Base-by-base conservation (phyloP, 2,329 filamentous ascomycete species). In the Knoxdaviesia capensis region DNA sequence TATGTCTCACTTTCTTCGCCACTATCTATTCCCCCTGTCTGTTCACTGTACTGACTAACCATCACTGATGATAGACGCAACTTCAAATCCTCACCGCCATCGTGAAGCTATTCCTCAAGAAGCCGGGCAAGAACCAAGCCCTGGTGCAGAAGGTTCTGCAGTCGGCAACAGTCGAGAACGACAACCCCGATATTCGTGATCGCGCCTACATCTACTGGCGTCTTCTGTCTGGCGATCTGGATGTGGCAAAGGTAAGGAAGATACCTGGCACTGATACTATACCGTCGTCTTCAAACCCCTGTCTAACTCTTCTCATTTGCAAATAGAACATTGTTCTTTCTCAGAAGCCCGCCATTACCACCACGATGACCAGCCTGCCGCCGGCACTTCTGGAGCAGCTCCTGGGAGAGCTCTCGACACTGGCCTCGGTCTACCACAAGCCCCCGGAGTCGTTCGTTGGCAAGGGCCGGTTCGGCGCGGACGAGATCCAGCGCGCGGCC, bases 131-230 rank as follows among this genome's bases (percentile, higher is more conserved):
- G 55, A 88, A 82, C 43, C 88, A 96, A 61, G 76, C 75, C 1
- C 67, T 98, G 3, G 88, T 98, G 1, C 87, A 94, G 54, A 94
- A 92, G 57, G 87, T 98, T 10, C 70, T 98, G 29, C 87, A 96
- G 59, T 72, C 79, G 34, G 88, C 90, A 31, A 98, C 90, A 6
- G 81, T 81, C 36, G 87, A 96, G 53, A 94, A 87, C 54, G 90
- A 98, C 58, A 98, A 98, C 56, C 88, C 90, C 1, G 90, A 98
- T 61, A 92, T 96, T 51, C 79, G 90, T 51, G 90, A 98, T 59
- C 76, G 90, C 60, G 90, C 90, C 43, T 98, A 96, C 56, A 85
- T 96, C 36, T 98, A 98, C 65, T 98, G 90, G 90, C 82, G 90
- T 56, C 68, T 98, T 41, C 67, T 98, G 6, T 96, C 90, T 28